These are phyloP conservation scores for Selaginella tamariscina DNA, from an alignment of 75 land plant genomes.

Conservation along the genomic window DNA sequence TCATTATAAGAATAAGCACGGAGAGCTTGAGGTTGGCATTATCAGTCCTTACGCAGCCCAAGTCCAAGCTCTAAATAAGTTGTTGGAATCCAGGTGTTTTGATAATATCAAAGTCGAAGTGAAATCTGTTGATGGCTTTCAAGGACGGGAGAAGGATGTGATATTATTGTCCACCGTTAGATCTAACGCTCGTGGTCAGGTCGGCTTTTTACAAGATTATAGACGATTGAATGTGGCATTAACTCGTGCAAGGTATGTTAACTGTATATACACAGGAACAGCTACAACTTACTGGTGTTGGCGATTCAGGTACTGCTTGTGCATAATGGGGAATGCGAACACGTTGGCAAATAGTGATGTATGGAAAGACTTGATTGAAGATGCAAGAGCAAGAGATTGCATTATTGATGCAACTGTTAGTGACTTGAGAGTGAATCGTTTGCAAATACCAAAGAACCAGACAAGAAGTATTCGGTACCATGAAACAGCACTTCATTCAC, in stretches of 20 bases:
- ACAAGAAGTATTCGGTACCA: too few species aligned
- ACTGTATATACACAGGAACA: neutral
- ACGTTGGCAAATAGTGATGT: neutral
- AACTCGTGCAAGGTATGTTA: conserved; percentile 66
- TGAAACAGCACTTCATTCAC: too few species aligned
- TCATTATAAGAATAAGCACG: neutral
- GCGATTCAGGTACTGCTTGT: neutral
- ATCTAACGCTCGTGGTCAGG: conserved; percentile 28
- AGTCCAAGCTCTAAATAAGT: conserved; percentile 32
- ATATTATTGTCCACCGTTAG: conserved; percentile 72
- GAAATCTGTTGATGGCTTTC: conserved; percentile 75
- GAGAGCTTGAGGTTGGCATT: conserved; percentile 30
- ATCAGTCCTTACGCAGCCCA: conserved; percentile 67
- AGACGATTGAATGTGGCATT: conserved; percentile 68
- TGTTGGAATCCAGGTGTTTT: neutral
- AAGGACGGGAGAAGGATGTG: conserved; percentile 70
- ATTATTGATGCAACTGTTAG: neutral
- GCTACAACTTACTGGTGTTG: neutral
- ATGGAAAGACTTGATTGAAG: neutral
- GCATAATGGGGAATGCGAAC: neutral
- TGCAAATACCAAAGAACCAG: too few species aligned
- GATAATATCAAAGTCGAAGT: conserved; percentile 38
- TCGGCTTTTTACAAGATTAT: conserved; percentile 47
- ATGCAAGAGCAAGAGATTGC: neutral
- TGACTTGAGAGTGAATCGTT: too few species aligned